These are phyloP conservation scores for Teratosphaeria nubilosa DNA, from an alignment of 2,329 filamentous ascomycete genomes.

Conservation along the genomic window DNA sequence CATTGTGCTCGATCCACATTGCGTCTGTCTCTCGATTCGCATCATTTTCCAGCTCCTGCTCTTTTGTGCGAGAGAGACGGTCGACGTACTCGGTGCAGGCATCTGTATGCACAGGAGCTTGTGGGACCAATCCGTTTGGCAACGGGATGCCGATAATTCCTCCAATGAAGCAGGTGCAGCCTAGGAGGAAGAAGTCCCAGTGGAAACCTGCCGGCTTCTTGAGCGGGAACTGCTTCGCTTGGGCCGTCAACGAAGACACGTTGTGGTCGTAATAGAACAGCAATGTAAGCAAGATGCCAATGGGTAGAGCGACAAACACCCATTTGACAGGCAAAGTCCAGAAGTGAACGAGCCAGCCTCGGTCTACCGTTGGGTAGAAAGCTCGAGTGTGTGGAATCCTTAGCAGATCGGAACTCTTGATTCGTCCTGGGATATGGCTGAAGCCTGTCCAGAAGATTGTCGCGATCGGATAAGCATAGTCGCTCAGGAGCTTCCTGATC, in stretches of 20 bases:
- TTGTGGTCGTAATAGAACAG: conserved; percentile 49
- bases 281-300: conserved; percentile 43
- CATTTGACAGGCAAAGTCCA: conserved; percentile 43
- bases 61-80: conserved; percentile 32
- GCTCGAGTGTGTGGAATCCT: conserved; percentile 35
- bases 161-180: conserved; percentile 45
- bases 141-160: conserved; percentile 48
- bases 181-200: conserved; percentile 51
- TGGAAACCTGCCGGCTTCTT: conserved; percentile 51
- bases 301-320: conserved; percentile 44
- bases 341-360: conserved; percentile 42
- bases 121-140: conserved; percentile 50
- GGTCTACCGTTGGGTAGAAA: conserved; percentile 38
- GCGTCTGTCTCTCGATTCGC: conserved; percentile 6
- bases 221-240: conserved; percentile 46
- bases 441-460: conserved; percentile 48
- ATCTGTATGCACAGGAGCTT: conserved; percentile 51
- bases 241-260: conserved; percentile 47
- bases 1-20: conserved; percentile 31
- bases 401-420: conserved; percentile 32
- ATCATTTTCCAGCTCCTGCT: conserved; percentile 29
- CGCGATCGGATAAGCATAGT: conserved; percentile 44
- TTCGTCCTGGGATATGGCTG: conserved; percentile 40
- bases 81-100: conserved; percentile 36
- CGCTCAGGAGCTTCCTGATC: conserved; percentile 38